Percentiles rank a stretch among this genome's conserved stretches.
Evolutionary conservation across 495 filamentous ascomycete species (phyloP).

Genomic region (Aspergillus wentii): DNA sequence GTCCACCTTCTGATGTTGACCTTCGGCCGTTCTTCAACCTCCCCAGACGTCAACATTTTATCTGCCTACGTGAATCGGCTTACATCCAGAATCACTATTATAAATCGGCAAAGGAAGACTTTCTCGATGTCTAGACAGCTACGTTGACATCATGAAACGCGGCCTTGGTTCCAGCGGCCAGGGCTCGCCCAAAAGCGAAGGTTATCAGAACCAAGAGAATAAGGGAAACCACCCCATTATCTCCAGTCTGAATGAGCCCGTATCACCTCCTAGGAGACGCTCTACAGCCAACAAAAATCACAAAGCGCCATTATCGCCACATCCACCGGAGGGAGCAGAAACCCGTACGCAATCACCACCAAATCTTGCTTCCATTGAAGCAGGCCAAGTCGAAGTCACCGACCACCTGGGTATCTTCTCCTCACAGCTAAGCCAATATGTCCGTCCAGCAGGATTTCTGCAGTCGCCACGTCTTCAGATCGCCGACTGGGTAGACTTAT

Average conservation of each 20-base stretch:
- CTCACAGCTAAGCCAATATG: conserved; percentile 26
- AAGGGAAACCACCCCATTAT: background rate
- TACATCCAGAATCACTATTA: no score
- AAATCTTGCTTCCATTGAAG: conserved; percentile 50
- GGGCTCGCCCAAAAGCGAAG: no score
- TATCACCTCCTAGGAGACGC: conserved; percentile 10
- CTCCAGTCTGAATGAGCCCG: conserved; percentile 5
- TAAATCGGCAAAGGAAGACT: no score
- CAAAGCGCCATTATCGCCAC: background rate
- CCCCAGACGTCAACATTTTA: no score
- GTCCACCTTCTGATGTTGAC: no score
- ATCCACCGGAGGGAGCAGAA: background rate
- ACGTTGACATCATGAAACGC: background rate
- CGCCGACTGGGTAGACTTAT: conserved; percentile 45
- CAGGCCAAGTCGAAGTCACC: conserved; percentile 45
- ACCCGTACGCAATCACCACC: background rate
- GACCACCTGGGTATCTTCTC: conserved; percentile 53
- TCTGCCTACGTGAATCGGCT: no score
- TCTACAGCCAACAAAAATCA: background rate
- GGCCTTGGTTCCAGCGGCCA: background rate
- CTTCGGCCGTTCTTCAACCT: no score
- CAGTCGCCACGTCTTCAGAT: conserved; percentile 37
- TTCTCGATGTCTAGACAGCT: no score
- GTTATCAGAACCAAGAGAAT: background rate
- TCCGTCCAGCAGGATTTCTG: conserved; percentile 3